Conservation (phyloP, 2,329 filamentous ascomycete species). For the Colletotrichum cuscutae region DNA sequence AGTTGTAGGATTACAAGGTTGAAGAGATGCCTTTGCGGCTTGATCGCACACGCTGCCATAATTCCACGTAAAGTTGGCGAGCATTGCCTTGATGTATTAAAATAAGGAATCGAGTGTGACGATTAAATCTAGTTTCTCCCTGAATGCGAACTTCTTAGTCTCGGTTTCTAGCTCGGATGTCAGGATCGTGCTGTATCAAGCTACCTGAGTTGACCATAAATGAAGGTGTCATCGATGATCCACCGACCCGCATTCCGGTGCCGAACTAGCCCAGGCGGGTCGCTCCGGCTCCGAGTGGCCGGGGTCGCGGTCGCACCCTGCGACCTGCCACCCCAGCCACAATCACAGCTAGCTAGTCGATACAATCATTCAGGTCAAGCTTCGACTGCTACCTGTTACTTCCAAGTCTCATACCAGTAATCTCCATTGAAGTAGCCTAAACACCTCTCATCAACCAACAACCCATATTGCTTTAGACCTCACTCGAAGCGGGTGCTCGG, state of each 20-base stretch:
- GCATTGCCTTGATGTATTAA: background rate
- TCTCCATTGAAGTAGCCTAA: background rate
- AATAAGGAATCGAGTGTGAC: background rate
- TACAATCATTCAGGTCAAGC: background rate
- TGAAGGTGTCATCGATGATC: conserved; percentile 33
- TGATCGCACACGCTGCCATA: background rate
- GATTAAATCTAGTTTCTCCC: too few species aligned
- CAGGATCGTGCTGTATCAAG: background rate
- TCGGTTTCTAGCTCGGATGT: background rate
- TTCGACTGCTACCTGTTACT: background rate
- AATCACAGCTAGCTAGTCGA: background rate
- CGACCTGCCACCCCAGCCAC: background rate
- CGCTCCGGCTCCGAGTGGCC: conserved; percentile 17
- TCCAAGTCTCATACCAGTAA: background rate
- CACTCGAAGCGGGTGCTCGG: background rate
- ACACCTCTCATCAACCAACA: background rate
- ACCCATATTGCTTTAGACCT: background rate
- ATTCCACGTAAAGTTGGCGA: background rate
- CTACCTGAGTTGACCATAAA: background rate
- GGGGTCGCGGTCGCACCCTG: background rate
- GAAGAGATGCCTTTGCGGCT: background rate
- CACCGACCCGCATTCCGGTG: conserved; percentile 26
- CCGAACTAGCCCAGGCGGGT: conserved; percentile 17
- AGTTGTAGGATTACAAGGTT: conserved; percentile 1
- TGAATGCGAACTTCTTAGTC: background rate